Evolutionary conservation across 176 grass and related monocot species (phyloP).

Genomic region (Oryza officinalis): DNA sequence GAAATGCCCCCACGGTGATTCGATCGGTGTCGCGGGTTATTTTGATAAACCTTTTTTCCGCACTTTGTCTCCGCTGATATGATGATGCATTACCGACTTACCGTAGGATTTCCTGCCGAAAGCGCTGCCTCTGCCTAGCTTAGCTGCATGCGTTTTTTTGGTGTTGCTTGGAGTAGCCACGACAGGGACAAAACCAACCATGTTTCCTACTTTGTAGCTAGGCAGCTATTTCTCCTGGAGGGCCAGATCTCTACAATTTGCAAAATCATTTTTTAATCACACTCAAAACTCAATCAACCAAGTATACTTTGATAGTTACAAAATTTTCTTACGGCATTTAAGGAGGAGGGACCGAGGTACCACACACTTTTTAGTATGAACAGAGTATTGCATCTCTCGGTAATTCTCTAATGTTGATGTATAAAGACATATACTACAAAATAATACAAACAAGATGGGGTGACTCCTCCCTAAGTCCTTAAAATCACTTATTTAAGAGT

Average conservation of each 20-base stretch:
- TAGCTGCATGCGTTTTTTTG: slow-evolving; percentile 24
- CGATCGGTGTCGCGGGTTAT: slow-evolving; percentile 37
- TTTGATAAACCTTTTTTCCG: slow-evolving; percentile 12
- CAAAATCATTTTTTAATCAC: background rate
- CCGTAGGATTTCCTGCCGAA: slow-evolving; percentile 58
- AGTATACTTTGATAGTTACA: background rate
- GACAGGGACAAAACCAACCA: slow-evolving; percentile 46
- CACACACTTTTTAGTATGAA: background rate
- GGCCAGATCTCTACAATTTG: background rate
- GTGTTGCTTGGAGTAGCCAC: slow-evolving; percentile 51
- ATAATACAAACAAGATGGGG: too few relatives aligned
- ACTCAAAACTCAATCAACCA: background rate
- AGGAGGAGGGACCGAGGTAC: background rate
- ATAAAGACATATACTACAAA: too few relatives aligned
- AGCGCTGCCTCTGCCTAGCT: slow-evolving; percentile 44
- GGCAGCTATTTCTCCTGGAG: background rate
- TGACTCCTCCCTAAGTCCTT: too few relatives aligned
- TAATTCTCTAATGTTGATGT: too few relatives aligned
- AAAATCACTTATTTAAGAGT: too few relatives aligned
- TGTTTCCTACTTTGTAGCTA: slow-evolving; percentile 22
- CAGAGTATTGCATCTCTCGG: too few relatives aligned
- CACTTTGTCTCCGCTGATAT: slow-evolving; percentile 31
- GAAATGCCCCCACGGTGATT: slow-evolving; percentile 31
- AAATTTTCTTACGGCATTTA: too few relatives aligned
- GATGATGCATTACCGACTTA: slow-evolving; percentile 57